These are phyloP conservation scores for Tetrahymena borealis DNA, from an alignment of 73 alveolate species.

Conservation along the genomic window DNA sequence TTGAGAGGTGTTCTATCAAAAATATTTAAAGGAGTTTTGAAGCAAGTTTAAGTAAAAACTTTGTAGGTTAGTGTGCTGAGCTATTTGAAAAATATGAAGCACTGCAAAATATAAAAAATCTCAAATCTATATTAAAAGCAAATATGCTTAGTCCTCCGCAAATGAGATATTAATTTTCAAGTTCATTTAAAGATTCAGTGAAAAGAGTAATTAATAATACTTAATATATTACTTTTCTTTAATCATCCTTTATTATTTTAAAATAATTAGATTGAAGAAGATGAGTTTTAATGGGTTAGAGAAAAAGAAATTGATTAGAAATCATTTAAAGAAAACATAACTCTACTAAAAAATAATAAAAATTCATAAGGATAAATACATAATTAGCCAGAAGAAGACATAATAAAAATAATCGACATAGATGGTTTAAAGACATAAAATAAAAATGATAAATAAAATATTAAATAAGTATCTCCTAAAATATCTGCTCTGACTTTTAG, in stretches of 20 bases:
- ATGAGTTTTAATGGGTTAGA: not conserved
- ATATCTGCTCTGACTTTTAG: no score
- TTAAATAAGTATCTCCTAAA: not conserved
- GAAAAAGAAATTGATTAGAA: not conserved
- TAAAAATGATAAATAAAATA: not conserved
- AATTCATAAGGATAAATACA: not conserved
- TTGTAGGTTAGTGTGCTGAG: not conserved
- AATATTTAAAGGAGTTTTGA: not conserved
- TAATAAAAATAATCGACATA: not conserved
- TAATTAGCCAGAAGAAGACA: not conserved
- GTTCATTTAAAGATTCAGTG: not conserved
- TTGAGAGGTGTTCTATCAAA: not conserved
- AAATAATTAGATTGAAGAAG: not conserved
- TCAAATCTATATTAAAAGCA: not conserved
- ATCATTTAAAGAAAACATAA: not conserved
- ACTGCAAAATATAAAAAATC: not conserved
- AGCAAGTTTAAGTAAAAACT: not conserved
- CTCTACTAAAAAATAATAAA: not conserved
- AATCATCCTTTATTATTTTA: not conserved
- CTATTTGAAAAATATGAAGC: not conserved
- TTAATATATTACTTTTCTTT: not conserved
- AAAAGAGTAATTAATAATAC: not conserved
- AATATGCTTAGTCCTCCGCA: not conserved
- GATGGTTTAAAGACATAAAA: not conserved
- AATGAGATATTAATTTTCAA: not conserved